Conservation (phyloP, 2,329 filamentous ascomycete species). For the Fusarium dlaminii region DNA sequence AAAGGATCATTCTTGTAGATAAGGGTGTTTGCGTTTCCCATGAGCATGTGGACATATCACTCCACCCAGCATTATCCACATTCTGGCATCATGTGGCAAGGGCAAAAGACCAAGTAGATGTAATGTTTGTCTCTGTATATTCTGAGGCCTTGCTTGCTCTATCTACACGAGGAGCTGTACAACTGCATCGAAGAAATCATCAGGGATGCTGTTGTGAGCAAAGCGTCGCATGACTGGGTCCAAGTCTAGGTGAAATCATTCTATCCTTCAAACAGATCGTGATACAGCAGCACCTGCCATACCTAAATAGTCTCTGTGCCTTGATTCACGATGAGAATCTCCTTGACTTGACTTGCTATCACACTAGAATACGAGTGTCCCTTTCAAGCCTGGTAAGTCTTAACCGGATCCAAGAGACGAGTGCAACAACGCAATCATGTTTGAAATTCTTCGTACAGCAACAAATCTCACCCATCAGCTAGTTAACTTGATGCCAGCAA, state of each 20-base stretch:
- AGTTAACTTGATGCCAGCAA: neutral
- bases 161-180: neutral
- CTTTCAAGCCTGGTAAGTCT: neutral
- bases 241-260: neutral
- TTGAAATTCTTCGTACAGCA: conserved; percentile 3
- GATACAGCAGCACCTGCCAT: neutral
- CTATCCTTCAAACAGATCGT: neutral
- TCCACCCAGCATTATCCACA: neutral
- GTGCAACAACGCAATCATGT: neutral
- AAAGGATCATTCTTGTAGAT: neutral
- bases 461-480: neutral
- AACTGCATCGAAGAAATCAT: neutral
- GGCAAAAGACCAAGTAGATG: neutral
- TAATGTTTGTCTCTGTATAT: neutral
- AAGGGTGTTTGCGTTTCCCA: neutral
- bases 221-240: neutral
- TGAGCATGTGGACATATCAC: neutral
- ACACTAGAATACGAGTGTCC: neutral
- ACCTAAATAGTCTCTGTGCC: neutral
- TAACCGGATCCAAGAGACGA: neutral
- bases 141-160: neutral
- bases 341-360: neutral
- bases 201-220: neutral
- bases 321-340: neutral
- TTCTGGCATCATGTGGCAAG: neutral